Base-by-base conservation (phyloP, 495 filamentous ascomycete species). In the Annulohypoxylon nitens region DNA sequence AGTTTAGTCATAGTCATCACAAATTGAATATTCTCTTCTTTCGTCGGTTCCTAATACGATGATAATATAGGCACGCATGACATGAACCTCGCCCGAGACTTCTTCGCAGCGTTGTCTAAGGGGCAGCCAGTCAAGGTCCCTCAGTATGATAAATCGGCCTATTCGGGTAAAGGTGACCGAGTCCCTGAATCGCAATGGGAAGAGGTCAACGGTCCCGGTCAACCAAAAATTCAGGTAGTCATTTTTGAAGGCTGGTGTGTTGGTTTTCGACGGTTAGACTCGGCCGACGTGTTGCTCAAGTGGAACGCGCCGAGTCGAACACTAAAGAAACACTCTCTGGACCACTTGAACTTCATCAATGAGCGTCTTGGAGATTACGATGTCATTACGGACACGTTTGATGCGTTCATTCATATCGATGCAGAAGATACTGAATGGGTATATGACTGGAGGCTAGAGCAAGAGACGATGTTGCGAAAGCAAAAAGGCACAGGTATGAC, bases 191-290 rank as follows among this genome's bases (percentile, higher is more conserved):
- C 75, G 3, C 68, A 84, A 53, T 97, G 93, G 93, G 75, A 85
- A 53, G 77, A 77, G 0, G 87, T 93, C 25, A 93, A 94, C 81
- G 75, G 67, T 14, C 85, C 86, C 9, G 85, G 80, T 1, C 80
- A 84, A 59, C 66, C 81, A 12, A 83, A 79, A 41, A 81, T 93
- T 26, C 83, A 90, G 64, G 86, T 92, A 20, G 84, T 98, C 1
- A 88, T 98, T 50, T 90, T 98, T 64, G 95, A 98, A 77, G 95
- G 95, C 14, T 98, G 95, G 95, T 89, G 92, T 80, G 91, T 97
- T 36, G 95, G 94, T 1, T 98, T 98, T 81, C 88, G 91, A 14
- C 74, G 90, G 3, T 85, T 94, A 59, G 75, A 82, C 61, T 83
- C 88, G 11, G 60, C 79, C 1, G 83, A 82, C n/a, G 67, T 95